Evolutionary conservation across 495 filamentous ascomycete genomes (phyloP), one percentile per base, ranked within the genome.

Genomic region (Saxophila tyrrhenica): DNA sequence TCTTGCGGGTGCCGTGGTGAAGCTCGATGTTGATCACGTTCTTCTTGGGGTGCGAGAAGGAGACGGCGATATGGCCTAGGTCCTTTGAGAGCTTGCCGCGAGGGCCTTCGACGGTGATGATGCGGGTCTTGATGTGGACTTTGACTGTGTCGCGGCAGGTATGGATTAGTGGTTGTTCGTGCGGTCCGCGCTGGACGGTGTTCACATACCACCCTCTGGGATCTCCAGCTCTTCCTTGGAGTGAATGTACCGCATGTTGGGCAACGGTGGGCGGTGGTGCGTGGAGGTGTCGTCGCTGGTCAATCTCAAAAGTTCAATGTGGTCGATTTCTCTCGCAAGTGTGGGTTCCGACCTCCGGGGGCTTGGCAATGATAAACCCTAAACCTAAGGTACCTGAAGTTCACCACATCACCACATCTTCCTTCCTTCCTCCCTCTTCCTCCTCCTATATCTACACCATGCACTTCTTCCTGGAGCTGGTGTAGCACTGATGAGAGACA

Each of bases 201-300:
- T 44, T 39, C 25, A 80, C 89, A 82, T 84, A 96, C 94, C 92
- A 76, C 87, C 88, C 70, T 95, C 87, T 60, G 94, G 92, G 72
- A 98, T 86, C 64, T 79, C 78, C 75, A 98, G 81, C 75, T 81
- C 80, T 82, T 98, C 91, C 76, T 86, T 77, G 68, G 86, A 91
- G 79, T 96, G 88, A 78, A 97, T 95, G 84, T 94, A 94, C 78
- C 84, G 86, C 89, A 95, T 95, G 73, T 84, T 92, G 79, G 54
- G 51, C 55, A 54, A 52, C n/a, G 50, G 47, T 54, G 51, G 43
- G 39, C 50, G 15, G 39, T 44, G 25, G 9, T 58, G 50, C 10
- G 41, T 46, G 39, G 17, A 48, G 47, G 47, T 50, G 47, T 35
- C 13, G 13, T 35, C 13, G 29, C 29, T 35, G 29, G 13, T n/a